These are phyloP conservation scores for Suillus decipiens DNA, from an alignment of 768 basidiomycete species.

Conservation along the genomic window DNA sequence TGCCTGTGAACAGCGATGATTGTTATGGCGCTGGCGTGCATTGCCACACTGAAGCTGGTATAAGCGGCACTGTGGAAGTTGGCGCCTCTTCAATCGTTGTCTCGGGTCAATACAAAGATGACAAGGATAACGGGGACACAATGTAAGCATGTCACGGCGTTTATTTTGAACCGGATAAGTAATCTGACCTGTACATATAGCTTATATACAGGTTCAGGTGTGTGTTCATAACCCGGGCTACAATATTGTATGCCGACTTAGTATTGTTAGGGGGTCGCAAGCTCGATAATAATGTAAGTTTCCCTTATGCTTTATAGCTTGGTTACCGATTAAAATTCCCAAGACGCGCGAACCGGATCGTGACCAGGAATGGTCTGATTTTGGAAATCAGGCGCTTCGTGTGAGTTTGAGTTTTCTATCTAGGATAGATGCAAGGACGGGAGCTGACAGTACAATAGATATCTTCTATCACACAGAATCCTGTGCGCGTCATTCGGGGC, in stretches of 20 bases:
- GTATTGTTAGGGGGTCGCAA: slow-evolving; percentile 21
- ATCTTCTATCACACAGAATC: slow-evolving; percentile 20
- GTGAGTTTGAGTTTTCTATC: slow-evolving; percentile 19
- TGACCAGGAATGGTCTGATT: slow-evolving; percentile 24
- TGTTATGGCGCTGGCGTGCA: slow-evolving; percentile 25
- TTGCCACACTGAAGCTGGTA: slow-evolving; percentile 15
- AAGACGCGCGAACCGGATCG: slow-evolving; percentile 22
- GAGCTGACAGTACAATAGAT: slow-evolving; percentile 14
- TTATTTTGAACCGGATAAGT: too few relatives aligned
- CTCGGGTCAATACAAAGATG: slow-evolving; percentile 22
- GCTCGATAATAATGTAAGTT: slow-evolving; percentile 6
- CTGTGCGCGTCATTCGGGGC: slow-evolving; percentile 31
- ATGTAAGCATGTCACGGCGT: slow-evolving; percentile 19
- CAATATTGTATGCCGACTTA: background rate
- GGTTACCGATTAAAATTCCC: background rate
- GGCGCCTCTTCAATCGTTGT: slow-evolving; percentile 25
- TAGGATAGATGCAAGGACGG: background rate
- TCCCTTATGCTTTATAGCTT: background rate
- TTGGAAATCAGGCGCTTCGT: slow-evolving; percentile 17
- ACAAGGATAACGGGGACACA: slow-evolving; percentile 27
- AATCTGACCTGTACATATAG: slow-evolving; percentile 17
- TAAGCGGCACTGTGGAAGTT: slow-evolving; percentile 13
- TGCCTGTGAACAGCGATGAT: background rate
- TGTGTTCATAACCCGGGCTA: background rate
- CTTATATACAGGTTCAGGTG: slow-evolving; percentile 29